These are phyloP conservation scores for Halocafeteria seosinensis DNA, from an alignment of 108 stramenopile genomes.

Conservation along the genomic window DNA sequence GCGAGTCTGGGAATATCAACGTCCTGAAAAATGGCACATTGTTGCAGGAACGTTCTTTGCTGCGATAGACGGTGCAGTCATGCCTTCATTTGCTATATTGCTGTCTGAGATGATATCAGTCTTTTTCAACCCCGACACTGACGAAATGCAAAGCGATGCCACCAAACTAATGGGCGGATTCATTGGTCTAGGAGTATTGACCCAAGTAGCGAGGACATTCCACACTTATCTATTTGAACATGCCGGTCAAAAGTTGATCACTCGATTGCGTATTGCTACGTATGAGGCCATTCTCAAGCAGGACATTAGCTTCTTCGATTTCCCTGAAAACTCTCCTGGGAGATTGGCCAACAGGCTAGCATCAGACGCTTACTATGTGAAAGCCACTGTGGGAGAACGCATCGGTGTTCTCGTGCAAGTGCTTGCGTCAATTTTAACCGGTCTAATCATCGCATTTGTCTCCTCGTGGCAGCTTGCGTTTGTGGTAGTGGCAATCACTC, in stretches of 20 bases:
- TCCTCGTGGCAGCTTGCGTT: constrained; percentile 34
- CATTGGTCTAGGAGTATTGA: constrained; percentile 50
- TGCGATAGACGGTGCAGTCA: constrained; percentile 52
- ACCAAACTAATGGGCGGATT: constrained; percentile 44
- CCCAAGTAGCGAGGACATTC: constrained; percentile 27
- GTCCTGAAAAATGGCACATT: not conserved
- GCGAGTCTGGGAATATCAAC: not conserved
- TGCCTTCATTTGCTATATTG: constrained; percentile 51
- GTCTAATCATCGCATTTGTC: constrained; percentile 30
- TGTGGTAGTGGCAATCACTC: constrained; percentile 37
- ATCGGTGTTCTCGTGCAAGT: constrained; percentile 14
- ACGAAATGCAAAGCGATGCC: constrained; percentile 47
- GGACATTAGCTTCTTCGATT: constrained; percentile 1
- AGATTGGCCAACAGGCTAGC: constrained; percentile 8
- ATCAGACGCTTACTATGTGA: constrained; percentile 11
- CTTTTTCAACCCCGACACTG: constrained; percentile 51
- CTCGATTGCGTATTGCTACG: constrained; percentile 14
- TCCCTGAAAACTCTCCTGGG: constrained; percentile 2
- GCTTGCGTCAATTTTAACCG: constrained; percentile 15
- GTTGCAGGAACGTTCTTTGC: constrained; percentile 41
- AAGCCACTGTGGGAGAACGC: constrained; percentile 24
- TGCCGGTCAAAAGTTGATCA: constrained; percentile 14
- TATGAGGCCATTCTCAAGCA: constrained; percentile 18
- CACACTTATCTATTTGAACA: constrained; percentile 30
- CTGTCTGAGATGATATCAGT: constrained; percentile 58